Evolutionary conservation across 2,329 filamentous ascomycete species (phyloP), one percentile per base, ranked within the genome.

Genomic region (Phyllachora maydis): DNA sequence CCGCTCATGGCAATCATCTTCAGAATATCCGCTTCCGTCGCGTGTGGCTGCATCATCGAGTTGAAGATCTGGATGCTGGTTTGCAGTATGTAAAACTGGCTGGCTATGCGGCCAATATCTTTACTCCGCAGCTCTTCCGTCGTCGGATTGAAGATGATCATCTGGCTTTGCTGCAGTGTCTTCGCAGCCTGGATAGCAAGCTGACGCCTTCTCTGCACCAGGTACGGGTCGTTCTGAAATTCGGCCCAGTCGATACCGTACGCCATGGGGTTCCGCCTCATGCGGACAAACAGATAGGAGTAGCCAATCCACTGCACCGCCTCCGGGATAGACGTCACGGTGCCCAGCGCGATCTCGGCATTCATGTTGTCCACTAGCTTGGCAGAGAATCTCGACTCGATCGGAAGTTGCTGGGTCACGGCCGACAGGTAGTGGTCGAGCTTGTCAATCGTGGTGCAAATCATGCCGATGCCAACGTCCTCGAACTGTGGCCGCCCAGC

Each of bases 261-360:
- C 2, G 74, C 72, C 40, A 85, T 66, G 4, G 83, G 85, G 33
- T 88, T 92, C 28, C 78, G 68, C 42, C 78, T 71, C 88, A 98
- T 98, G 18, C 88, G 75, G 18, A 98, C 85, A 43, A 92, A 98
- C 1, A 98, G 59, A 40, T 95, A 98, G 0, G 85, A 93, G 44
- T 98, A 98, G 9, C 90, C 85, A 16, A 98, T 73, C 88, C 88
- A 98, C 33, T 90, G 79, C 1, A 93, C 83, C 0, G 79, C 88
- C 50, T 98, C 90, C 3, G 73, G 59, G 2, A 98, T 76, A 1
- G 85, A 92, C 0, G 85, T 95, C 11, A 98, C 90, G 0, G 90
- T 98, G 1, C 88, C 88, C 6, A 98, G 50, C 0, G 82, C 67
- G 32, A 98, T 82, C 43, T 98, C 88, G 0, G 88, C 88, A 35